These are phyloP conservation scores for Aureobasidium sp. DNA, from an alignment of 2,329 filamentous ascomycete species.

Conservation along the genomic window DNA sequence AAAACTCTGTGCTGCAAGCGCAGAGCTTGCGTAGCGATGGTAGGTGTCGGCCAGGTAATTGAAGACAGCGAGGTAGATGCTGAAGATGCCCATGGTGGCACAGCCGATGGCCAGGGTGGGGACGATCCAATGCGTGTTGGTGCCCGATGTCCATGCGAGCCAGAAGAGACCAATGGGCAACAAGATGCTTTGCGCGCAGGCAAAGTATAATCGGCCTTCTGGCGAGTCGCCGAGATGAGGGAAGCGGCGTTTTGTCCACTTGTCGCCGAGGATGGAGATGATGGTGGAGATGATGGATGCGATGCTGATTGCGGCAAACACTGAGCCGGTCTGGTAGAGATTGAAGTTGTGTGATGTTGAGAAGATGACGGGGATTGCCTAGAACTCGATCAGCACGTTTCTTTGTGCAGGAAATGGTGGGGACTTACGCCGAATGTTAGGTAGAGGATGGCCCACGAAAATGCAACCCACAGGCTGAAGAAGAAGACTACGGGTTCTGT, in stretches of 20 bases:
- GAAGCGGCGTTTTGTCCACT: constrained; percentile 9
- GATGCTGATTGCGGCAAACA: constrained; percentile 67
- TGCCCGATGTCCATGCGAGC: constrained; percentile 65
- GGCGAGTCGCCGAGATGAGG: constrained; percentile 46
- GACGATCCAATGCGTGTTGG: constrained; percentile 62
- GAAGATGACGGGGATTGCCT: constrained; percentile 69
- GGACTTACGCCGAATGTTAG: constrained; percentile 60
- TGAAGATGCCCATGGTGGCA: constrained; percentile 79
- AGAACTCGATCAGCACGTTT: too few relatives aligned
- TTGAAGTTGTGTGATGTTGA: constrained; percentile 59
- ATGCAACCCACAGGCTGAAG: constrained; percentile 85
- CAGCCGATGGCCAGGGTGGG: constrained; percentile 64
- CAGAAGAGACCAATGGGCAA: constrained; percentile 76
- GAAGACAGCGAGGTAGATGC: constrained; percentile 80
- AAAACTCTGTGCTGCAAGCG: constrained; percentile 78
- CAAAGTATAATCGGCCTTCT: constrained; percentile 76
- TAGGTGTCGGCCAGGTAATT: constrained; percentile 91
- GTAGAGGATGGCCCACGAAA: constrained; percentile 85
- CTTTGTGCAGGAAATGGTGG: too few relatives aligned
- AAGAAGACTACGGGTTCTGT: constrained; percentile 76
- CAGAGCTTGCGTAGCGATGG: constrained; percentile 75
- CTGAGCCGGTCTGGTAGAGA: constrained; percentile 58
- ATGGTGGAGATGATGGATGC: constrained; percentile 60
- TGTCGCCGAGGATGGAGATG: constrained; percentile 49
- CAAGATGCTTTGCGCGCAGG: constrained; percentile 66